Evolutionary conservation across 2,329 filamentous ascomycete species (phyloP).

Genomic region (Harringtonia aguacate): DNA sequence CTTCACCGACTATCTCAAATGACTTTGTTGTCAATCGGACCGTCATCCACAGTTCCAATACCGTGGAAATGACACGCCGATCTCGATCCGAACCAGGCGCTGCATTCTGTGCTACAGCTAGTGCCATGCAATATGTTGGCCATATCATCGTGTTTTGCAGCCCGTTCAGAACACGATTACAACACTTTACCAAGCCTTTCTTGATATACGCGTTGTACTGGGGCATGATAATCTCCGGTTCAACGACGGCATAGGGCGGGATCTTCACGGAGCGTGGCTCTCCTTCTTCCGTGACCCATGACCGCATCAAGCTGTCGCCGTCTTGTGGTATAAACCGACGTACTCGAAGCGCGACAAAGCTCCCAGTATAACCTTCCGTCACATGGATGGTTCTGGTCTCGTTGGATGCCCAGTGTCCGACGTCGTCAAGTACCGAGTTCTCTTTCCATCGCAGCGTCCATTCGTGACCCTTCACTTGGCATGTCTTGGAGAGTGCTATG

Average conservation of each 20-base stretch:
- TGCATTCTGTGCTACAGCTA: no score
- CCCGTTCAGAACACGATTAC: conserved; percentile 26
- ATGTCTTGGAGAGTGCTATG: conserved; percentile 45
- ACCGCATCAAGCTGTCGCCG: conserved; percentile 43
- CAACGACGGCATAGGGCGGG: conserved; percentile 45
- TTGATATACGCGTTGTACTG: conserved; percentile 41
- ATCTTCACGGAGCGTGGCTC: conserved; percentile 35
- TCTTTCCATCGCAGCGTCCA: conserved; percentile 50
- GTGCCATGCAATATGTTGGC: conserved; percentile 38
- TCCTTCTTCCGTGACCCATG: conserved; percentile 37
- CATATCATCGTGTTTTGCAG: conserved; percentile 31
- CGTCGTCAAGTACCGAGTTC: conserved; percentile 39
- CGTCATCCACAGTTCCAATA: conserved; percentile 47
- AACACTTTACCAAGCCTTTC: conserved; percentile 33
- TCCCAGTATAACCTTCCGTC: conserved; percentile 42
- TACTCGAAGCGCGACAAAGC: conserved; percentile 36
- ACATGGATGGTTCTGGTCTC: conserved; percentile 39
- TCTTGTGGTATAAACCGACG: conserved; percentile 42
- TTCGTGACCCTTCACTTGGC: conserved; percentile 45
- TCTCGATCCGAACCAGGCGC: conserved; percentile 30
- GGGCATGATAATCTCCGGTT: conserved; percentile 37
- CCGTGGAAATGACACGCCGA: conserved; percentile 33
- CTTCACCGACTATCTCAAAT: conserved; percentile 45
- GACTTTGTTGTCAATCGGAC: conserved; percentile 51
- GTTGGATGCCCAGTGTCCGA: conserved; percentile 42